Conservation (phyloP, 371 early-diverging fungal species). For the Mucor piriformis region DNA sequence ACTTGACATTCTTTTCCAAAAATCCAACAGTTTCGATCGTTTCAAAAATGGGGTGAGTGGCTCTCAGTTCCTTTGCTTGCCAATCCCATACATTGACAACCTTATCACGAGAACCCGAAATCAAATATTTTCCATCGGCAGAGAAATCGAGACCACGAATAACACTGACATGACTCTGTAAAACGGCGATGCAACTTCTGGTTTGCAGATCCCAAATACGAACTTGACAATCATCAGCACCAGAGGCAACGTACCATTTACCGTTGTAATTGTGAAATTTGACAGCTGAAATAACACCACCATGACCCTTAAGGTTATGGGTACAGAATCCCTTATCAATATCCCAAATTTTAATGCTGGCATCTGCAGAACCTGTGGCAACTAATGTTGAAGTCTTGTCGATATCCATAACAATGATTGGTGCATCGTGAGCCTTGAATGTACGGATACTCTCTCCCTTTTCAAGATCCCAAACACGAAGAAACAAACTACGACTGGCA, state of each 20-base stretch:
- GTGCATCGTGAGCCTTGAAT: slow-evolving; percentile 90
- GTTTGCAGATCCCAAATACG: slow-evolving; percentile 88
- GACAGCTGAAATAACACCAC: slow-evolving; percentile 85
- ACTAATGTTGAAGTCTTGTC: slow-evolving; percentile 88
- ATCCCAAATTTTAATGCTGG: slow-evolving; percentile 94
- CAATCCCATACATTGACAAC: slow-evolving; percentile 94
- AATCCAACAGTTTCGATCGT: slow-evolving; percentile 77
- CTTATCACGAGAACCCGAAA: slow-evolving; percentile 94
- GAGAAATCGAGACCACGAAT: slow-evolving; percentile 89
- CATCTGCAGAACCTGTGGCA: slow-evolving; percentile 97
- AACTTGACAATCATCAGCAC: slow-evolving; percentile 89
- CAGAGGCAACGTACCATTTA: slow-evolving; percentile 75
- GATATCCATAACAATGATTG: slow-evolving; percentile 90
- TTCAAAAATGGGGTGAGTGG: slow-evolving; percentile 90
- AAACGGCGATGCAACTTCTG: slow-evolving; percentile 70
- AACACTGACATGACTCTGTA: slow-evolving; percentile 89
- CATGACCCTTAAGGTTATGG: slow-evolving; percentile 93
- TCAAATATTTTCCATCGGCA: slow-evolving; percentile 70
- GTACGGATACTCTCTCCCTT: slow-evolving; percentile 68
- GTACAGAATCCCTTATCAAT: slow-evolving; percentile 92
- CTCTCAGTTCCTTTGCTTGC: slow-evolving; percentile 62
- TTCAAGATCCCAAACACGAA: slow-evolving; percentile 79
- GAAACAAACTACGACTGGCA: slow-evolving; percentile 80
- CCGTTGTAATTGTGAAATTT: slow-evolving; percentile 75
- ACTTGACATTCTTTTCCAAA: slow-evolving; percentile 45